Evolutionary conservation across 2,329 filamentous ascomycete genomes (phyloP), one percentile per base, ranked within the genome.

Genomic region (Ophiostoma pallidulum): DNA sequence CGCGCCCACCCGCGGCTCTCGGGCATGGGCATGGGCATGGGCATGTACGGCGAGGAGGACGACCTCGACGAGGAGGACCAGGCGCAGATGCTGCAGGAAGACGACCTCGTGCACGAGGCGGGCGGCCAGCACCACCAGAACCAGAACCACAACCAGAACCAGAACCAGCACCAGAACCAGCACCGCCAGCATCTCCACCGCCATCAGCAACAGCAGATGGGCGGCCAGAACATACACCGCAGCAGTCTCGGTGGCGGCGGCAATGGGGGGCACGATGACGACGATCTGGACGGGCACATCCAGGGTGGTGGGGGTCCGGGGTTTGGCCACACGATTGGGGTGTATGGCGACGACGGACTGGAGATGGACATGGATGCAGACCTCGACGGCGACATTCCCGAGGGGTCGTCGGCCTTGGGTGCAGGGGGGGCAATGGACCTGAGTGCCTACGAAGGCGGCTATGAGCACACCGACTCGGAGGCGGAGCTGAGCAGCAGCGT

Each of bases 381-480:
- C 59, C 69, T 87, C 35, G 84, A 88, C 60, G 81, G 79, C 41
- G 81, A 84, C 50, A 76, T 87, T 31, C 82, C 82, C 18, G 80
- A 84, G 51, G 79, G 73, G 9, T 75, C 78, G 57, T 69, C 68
- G 58, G 37, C 24, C 4, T 4, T 39, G 18, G 41, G 19, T n/a
- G 49, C 8, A 3, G 31, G 14, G 4, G 41, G 18, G 13, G 39
- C 28, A 8, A 50, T 53, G 45, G 48, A 54, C 29, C 29, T 50
- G 9, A 54, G 49, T 29, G 45, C 40, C 10, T 45, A 51, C 20
- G 49, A 39, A 10, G 53, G 66, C 22, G 76, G 77, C 56, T 88
- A 87, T 66, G 84, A 89, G 67, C 84, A 88, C 60, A 88, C 84
- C 8, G 84, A 88, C 64, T 84, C 82, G 2, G 84, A 87, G 54